Conservation (phyloP, 108 stramenopile species). For the Poteriospumella lacustris region DNA sequence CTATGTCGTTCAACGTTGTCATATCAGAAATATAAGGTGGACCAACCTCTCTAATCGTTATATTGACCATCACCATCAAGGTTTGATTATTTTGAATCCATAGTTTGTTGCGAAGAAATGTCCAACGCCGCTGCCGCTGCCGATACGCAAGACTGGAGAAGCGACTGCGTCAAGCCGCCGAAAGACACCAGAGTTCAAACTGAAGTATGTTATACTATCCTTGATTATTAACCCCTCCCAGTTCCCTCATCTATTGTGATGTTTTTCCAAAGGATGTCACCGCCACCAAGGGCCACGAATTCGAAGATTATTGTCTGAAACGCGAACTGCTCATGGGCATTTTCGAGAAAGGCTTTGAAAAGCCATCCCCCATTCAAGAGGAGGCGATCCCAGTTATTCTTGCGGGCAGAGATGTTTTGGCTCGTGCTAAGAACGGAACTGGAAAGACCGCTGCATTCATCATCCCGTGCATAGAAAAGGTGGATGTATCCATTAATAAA, state of each 20-base stretch:
- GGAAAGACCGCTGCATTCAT: slow-evolving; percentile 98
- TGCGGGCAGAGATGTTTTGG: slow-evolving; percentile 81
- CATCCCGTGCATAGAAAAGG: slow-evolving; percentile 96
- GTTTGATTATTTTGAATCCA: no score
- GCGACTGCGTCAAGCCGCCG: not conserved
- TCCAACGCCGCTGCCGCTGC: not conserved
- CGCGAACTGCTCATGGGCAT: slow-evolving; percentile 95
- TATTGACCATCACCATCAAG: no score
- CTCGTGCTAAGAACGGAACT: slow-evolving; percentile 81
- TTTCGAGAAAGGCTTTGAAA: slow-evolving; percentile 97
- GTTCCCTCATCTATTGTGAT: not conserved
- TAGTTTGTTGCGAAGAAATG: no score
- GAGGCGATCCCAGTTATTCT: slow-evolving; percentile 95
- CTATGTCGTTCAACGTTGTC: no score
- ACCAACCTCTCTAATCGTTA: no score
- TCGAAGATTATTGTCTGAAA: slow-evolving; percentile 88
- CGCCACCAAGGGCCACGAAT: slow-evolving; percentile 88
- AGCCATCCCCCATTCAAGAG: slow-evolving; percentile 96
- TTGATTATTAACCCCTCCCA: not conserved
- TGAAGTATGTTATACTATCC: not conserved
- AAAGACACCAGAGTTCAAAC: slow-evolving; percentile 32
- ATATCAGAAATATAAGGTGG: no score
- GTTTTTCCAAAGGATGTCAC: slow-evolving; percentile 75
- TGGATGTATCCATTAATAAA: slow-evolving; percentile 70
- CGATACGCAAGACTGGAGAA: not conserved